Conservation (phyloP, 2,329 filamentous ascomycete species). For the Penicillium vulpinum region DNA sequence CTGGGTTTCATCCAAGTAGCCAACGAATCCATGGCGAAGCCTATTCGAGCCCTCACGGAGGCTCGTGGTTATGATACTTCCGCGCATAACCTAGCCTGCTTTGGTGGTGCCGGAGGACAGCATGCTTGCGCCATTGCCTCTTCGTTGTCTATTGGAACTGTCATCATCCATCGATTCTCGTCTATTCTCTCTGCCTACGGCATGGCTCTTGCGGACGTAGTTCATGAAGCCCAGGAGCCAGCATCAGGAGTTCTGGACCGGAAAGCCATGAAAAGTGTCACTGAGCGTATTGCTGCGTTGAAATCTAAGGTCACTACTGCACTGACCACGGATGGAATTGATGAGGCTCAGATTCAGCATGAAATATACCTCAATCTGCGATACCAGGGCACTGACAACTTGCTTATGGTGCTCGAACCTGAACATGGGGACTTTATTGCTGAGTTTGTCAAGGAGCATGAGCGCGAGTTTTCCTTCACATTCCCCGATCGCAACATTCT, state of each 20-base stretch:
- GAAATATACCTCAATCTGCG: conserved; percentile 51
- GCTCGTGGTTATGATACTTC: conserved; percentile 89
- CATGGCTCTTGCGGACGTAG: conserved; percentile 89
- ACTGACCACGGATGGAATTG: conserved; percentile 41
- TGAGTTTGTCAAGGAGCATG: conserved; percentile 41
- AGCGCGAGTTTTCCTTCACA: conserved; percentile 84
- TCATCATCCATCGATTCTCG: conserved; percentile 84
- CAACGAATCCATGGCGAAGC: conserved; percentile 56
- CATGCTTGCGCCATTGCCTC: conserved; percentile 89
- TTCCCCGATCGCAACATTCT: conserved; percentile 78
- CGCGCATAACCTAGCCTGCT: conserved; percentile 83
- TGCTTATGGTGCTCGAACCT: conserved; percentile 50
- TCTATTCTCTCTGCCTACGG: conserved; percentile 91
- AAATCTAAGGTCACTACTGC: conserved; percentile 32
- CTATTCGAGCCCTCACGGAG: conserved; percentile 86
- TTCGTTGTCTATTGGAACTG: conserved; percentile 73
- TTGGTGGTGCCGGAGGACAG: conserved; percentile 88
- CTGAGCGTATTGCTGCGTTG: conserved; percentile 31
- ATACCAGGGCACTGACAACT: conserved; percentile 54
- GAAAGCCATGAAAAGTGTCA: conserved; percentile 36
- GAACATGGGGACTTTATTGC: conserved; percentile 56
- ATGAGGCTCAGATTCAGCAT: conserved; percentile 39
- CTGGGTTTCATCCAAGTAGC: conserved; percentile 46
- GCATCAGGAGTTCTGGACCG: conserved; percentile 52
- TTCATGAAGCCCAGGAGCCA: conserved; percentile 74